Percentiles rank a stretch among this genome's conserved stretches.
These are phyloP conservation scores for Coniella lustricola DNA, from an alignment of 2,329 filamentous ascomycete species.

Conservation along the genomic window DNA sequence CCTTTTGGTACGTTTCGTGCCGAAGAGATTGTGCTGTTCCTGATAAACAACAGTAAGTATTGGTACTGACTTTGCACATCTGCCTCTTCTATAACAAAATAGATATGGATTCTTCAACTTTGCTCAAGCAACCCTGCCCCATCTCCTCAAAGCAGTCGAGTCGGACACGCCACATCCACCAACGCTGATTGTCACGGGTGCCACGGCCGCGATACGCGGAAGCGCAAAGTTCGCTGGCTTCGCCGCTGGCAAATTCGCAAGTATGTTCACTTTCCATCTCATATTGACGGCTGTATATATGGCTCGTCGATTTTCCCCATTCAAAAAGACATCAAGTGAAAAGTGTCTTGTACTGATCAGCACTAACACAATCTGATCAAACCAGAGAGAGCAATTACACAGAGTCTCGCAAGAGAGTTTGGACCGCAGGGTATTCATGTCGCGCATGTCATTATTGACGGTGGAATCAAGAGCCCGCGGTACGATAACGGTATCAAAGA, in stretches of 20 bases:
- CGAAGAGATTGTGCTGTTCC: too few species aligned
- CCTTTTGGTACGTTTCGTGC: too few species aligned
- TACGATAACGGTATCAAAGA: conserved; percentile 40
- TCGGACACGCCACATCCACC: conserved; percentile 60
- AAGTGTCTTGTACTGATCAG: too few species aligned
- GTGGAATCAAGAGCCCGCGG: conserved; percentile 72
- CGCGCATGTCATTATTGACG: conserved; percentile 75
- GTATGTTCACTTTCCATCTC: not conserved
- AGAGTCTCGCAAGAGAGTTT: conserved; percentile 76
- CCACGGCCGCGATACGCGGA: conserved; percentile 71
- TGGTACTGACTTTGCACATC: not conserved
- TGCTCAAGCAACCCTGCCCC: conserved; percentile 62
- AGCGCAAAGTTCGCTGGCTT: conserved; percentile 64
- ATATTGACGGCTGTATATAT: too few species aligned
- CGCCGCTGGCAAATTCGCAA: conserved; percentile 73
- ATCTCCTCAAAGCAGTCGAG: conserved; percentile 56
- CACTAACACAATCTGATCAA: too few species aligned
- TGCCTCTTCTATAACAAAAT: not conserved
- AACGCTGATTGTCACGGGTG: conserved; percentile 77
- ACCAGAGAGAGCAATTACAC: conserved; percentile 57
- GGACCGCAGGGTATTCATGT: conserved; percentile 79
- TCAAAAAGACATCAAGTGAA: too few species aligned
- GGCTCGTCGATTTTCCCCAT: too few species aligned
- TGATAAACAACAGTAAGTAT: too few species aligned
- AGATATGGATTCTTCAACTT: conserved; percentile 70